Evolutionary conservation across 1,284 basidiomycete species (phyloP).

Genomic region (Earliella scabrosa): DNA sequence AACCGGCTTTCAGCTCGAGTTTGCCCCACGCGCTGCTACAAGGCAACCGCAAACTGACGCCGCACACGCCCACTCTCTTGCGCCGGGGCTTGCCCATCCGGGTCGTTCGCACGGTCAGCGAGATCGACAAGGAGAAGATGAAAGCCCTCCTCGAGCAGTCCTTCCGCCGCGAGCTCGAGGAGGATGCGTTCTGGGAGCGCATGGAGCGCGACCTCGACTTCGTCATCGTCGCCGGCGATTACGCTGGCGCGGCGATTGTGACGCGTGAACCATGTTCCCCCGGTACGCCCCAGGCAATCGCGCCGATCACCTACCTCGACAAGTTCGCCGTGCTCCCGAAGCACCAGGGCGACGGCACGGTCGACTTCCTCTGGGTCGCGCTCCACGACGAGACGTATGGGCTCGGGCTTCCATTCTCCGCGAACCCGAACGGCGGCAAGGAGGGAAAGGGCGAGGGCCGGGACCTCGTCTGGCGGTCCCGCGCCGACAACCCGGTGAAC

Average conservation of each 20-base stretch:
- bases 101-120: constrained; percentile 69
- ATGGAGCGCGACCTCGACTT: constrained; percentile 86
- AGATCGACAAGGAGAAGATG: constrained; percentile 81
- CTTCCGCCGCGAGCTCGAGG: constrained; percentile 81
- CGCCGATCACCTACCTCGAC: constrained; percentile 91
- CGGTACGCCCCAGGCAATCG: constrained; percentile 31
- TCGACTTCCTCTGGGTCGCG: constrained; percentile 99
- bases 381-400: constrained; percentile 99
- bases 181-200: constrained; percentile 78
- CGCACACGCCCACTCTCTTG: constrained; percentile 92
- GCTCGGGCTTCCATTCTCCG: constrained; percentile 90
- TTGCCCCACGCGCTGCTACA: constrained; percentile 92
- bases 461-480: constrained; percentile 95
- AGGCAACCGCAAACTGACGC: constrained; percentile 82
- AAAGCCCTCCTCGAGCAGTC: constrained; percentile 85
- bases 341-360: constrained; percentile 97
- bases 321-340: constrained; percentile 97
- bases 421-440: constrained; percentile 94
- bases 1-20: constrained; percentile 94
- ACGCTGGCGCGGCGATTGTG: constrained; percentile 93
- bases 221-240: constrained; percentile 94
- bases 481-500: constrained; percentile 94
- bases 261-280: constrained; percentile 74
- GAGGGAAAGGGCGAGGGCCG: constrained; percentile 88
- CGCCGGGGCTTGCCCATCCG: constrained; percentile 88